These are phyloP conservation scores for Trichoderma sp. DNA, from an alignment of 2,329 filamentous ascomycete genomes.

Conservation along the genomic window DNA sequence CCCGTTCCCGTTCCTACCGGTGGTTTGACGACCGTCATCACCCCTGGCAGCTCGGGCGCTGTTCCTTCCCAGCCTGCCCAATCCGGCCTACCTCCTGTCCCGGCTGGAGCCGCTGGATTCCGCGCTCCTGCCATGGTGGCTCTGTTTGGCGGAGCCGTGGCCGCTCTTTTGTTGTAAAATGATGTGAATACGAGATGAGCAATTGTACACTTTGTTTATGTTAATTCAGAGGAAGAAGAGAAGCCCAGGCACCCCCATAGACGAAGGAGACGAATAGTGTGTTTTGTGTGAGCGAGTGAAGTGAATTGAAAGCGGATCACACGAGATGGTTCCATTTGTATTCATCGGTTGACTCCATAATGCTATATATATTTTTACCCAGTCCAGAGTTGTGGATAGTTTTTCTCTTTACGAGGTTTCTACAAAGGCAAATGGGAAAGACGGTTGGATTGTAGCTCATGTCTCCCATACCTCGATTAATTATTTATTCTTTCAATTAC, in stretches of 20 bases:
- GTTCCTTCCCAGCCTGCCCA: not conserved
- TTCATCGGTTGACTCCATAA: not conserved
- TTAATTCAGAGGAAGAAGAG: not conserved
- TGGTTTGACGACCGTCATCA: constrained; percentile 22
- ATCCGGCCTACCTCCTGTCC: constrained; percentile 22
- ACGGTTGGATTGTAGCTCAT: not conserved
- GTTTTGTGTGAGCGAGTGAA: not conserved
- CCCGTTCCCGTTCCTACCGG: constrained; percentile 9
- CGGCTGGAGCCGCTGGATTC: constrained; percentile 26
- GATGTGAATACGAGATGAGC: constrained; percentile 18
- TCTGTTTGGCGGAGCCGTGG: constrained; percentile 26
- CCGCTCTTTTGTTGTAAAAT: constrained; percentile 27
- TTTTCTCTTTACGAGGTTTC: constrained; percentile 10
- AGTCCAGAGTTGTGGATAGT: constrained; percentile 5
- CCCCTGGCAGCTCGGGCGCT: constrained; percentile 21
- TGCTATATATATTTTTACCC: constrained; percentile 16
- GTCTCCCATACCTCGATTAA: constrained; percentile 2
- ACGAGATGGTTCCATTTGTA: not conserved
- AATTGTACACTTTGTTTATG: constrained; percentile 6
- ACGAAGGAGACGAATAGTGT: not conserved
- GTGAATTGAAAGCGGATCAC: not conserved
- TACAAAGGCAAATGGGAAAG: not conserved
- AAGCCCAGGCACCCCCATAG: constrained; percentile 1
- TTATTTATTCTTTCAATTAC: not conserved
- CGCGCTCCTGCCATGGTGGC: constrained; percentile 24